These are phyloP conservation scores for Aspergillus sp. DNA, from an alignment of 2,329 filamentous ascomycete genomes.

Conservation along the genomic window DNA sequence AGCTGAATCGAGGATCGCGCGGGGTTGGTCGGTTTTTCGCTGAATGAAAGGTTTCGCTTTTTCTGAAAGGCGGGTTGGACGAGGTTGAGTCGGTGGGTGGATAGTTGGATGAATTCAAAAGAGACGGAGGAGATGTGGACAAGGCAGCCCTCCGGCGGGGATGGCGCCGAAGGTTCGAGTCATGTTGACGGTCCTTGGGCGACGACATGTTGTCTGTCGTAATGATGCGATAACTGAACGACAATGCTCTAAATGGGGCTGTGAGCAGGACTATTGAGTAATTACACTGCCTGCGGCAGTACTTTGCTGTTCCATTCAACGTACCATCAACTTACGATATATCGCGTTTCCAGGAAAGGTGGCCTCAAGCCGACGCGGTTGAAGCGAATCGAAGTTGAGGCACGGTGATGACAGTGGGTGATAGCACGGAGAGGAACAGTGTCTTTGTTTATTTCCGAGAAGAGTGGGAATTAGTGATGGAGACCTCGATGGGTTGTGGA, in stretches of 20 bases:
- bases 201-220: slow-evolving; percentile 28
- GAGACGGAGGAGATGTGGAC: slow-evolving; percentile 27
- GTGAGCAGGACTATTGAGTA: too few species aligned
- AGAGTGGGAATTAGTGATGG: not conserved
- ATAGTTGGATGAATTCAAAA: slow-evolving; percentile 22
- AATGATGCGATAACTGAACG: not conserved
- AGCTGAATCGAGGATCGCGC: slow-evolving; percentile 42
- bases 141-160: slow-evolving; percentile 31
- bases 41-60: slow-evolving; percentile 65
- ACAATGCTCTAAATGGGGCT: too few species aligned
- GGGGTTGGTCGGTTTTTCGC: slow-evolving; percentile 40
- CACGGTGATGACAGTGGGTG: too few species aligned
- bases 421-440: too few species aligned
- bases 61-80: slow-evolving; percentile 54
- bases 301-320: too few species aligned
- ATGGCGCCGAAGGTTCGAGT: slow-evolving; percentile 22
- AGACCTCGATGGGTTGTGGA: not conserved
- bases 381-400: too few species aligned
- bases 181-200: slow-evolving; percentile 12
- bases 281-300: too few species aligned
- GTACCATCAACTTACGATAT: too few species aligned
- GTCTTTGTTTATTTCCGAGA: too few species aligned
- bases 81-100: slow-evolving; percentile 1
- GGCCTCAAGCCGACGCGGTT: too few species aligned
- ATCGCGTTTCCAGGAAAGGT: too few species aligned